A percentile compares a stretch with the other conserved stretches of the same genome.
phyloP scores from a whole-genome alignment of 495 filamentous ascomycete species.

The Penicillium cinerascens region DNA sequence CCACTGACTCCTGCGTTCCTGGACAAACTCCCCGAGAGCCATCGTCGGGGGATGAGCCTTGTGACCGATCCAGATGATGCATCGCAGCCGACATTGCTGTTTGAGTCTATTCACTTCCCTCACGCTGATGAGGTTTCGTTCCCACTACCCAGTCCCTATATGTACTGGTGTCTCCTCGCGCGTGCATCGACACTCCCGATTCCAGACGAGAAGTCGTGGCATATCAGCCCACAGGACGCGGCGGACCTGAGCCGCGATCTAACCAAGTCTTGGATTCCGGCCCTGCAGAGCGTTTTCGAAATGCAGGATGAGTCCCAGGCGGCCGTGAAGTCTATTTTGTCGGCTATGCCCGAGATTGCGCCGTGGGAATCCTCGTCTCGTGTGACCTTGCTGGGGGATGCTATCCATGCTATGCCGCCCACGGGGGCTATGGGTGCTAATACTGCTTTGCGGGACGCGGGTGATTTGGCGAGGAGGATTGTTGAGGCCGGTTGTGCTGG shows the following conservation, averaged over 20 bases:
- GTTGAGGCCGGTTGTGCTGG: conserved; percentile 22
- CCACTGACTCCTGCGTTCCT: conserved; percentile 12
- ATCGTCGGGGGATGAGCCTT: conserved; percentile 12
- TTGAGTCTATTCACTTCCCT: conserved; percentile 34
- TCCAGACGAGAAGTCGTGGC: conserved; percentile 20
- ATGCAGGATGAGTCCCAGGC: conserved; percentile 30
- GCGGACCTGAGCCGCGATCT: conserved; percentile 19
- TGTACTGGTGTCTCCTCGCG: conserved; percentile 38
- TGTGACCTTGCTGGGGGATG: conserved; percentile 61
- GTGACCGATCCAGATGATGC: conserved; percentile 15
- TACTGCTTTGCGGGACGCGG: conserved; percentile 48
- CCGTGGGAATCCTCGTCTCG: conserved; percentile 32
- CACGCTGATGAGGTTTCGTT: conserved; percentile 10
- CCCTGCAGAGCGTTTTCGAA: conserved; percentile 32
- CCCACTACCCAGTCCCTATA: conserved; percentile 29
- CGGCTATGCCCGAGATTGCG: conserved; percentile 35
- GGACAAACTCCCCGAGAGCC: background rate
- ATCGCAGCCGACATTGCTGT: conserved; percentile 30
- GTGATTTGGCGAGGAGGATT: conserved; percentile 27
- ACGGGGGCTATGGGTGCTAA: conserved; percentile 58
- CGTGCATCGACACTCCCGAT: conserved; percentile 16
- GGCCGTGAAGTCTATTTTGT: conserved; percentile 33
- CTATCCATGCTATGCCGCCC: conserved; percentile 60
- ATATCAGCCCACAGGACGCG: conserved; percentile 16
- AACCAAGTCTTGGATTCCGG: conserved; percentile 27